These are phyloP conservation scores for Coniferiporia weirii DNA, from an alignment of 1,284 basidiomycete genomes.

Conservation along the genomic window DNA sequence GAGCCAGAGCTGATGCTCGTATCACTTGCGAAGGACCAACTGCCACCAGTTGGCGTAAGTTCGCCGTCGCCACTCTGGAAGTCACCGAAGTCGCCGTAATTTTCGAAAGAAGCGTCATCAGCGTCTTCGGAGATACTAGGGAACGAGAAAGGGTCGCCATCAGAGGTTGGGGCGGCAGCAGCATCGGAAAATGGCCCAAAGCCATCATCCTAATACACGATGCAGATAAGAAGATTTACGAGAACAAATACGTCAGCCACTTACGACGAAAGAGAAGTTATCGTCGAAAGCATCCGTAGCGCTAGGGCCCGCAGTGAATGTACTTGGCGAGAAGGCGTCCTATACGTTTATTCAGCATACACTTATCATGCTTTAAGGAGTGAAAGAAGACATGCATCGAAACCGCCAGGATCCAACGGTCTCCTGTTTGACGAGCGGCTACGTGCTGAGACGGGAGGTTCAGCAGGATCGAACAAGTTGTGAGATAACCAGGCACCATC, in stretches of 20 bases:
- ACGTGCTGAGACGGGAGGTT: constrained; percentile 49
- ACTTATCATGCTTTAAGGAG: not conserved
- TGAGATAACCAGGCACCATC: constrained; percentile 74
- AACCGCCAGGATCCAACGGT: constrained; percentile 45
- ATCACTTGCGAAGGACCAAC: constrained; percentile 56
- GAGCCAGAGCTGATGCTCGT: constrained; percentile 32
- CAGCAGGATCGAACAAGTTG: constrained; percentile 52
- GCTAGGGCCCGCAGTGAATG: constrained; percentile 23
- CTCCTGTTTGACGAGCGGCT: constrained; percentile 43
- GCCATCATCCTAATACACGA: constrained; percentile 40
- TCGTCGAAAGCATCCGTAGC: constrained; percentile 38
- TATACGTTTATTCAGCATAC: constrained; percentile 24
- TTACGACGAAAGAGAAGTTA: constrained; percentile 42
- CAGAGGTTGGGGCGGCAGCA: constrained; percentile 40
- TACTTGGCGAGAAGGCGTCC: constrained; percentile 50
- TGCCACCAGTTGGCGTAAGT: constrained; percentile 58
- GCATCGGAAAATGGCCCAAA: constrained; percentile 76
- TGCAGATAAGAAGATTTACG: constrained; percentile 34
- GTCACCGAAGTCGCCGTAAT: constrained; percentile 73
- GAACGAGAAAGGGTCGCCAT: constrained; percentile 38
- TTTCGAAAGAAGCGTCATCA: constrained; percentile 59
- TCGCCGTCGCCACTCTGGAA: constrained; percentile 63
- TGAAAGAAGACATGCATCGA: constrained; percentile 45
- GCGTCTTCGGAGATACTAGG: constrained; percentile 45
- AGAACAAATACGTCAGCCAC: constrained; percentile 28